phyloP scores from a whole-genome alignment of 164 flowering plant species.

The Pachysandra terminalis region DNA sequence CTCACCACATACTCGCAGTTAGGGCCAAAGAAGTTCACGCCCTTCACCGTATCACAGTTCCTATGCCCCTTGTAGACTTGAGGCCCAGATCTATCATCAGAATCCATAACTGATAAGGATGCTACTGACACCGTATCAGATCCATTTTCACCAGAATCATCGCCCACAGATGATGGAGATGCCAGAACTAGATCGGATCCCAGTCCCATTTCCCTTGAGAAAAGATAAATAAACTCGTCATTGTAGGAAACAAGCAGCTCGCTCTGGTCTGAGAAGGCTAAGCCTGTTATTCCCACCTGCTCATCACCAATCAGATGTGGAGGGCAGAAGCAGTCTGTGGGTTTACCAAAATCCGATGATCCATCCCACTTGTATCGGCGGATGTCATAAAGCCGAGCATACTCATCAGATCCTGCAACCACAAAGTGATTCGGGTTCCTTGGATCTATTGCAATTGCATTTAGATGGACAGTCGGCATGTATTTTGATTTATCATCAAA shows the following conservation, averaged over 20 bases:
- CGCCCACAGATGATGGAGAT: slow-evolving; percentile 28
- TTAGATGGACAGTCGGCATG: slow-evolving; percentile 40
- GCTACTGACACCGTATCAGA: slow-evolving; percentile 16
- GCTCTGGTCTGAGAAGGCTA: slow-evolving; percentile 88
- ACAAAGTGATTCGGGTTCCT: slow-evolving; percentile 84
- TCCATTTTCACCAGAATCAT: slow-evolving; percentile 32
- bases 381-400: slow-evolving; percentile 81
- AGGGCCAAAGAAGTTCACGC: slow-evolving; percentile 87
- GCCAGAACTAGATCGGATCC: slow-evolving; percentile 55
- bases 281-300: slow-evolving; percentile 75
- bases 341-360: slow-evolving; percentile 56
- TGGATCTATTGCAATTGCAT: slow-evolving; percentile 87
- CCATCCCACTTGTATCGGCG: slow-evolving; percentile 70
- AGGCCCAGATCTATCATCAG: slow-evolving; percentile 37
- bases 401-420: slow-evolving; percentile 84
- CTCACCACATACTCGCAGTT: slow-evolving; percentile 85
- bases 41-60: slow-evolving; percentile 81
- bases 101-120: slow-evolving; percentile 28
- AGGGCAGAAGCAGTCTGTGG: slow-evolving; percentile 75
- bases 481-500: slow-evolving; percentile 25
- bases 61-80: slow-evolving; percentile 77
- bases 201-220: slow-evolving; percentile 67
- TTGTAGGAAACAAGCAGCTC: slow-evolving; percentile 90
- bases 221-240: slow-evolving; percentile 80
- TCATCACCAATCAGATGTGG: slow-evolving; percentile 57